Base-by-base conservation (phyloP, 345 rosid genomes). In the Populus tremula region DNA sequence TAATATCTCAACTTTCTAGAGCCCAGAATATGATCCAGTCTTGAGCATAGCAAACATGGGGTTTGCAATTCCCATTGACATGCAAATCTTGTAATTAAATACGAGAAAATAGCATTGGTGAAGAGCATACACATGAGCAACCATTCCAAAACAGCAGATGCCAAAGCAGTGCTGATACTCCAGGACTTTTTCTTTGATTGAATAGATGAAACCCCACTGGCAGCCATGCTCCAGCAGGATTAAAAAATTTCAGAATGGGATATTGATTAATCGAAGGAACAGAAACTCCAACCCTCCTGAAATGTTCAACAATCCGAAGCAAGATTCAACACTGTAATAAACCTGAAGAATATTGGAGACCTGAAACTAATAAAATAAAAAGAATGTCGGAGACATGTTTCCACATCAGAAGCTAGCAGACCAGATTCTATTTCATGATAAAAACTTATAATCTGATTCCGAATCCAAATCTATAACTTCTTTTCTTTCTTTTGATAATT, bases 11-110 rank as follows among this genome's bases (percentile, higher is more conserved):
- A 54, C 75, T 83, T 83, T 78, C 81, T 80, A 23, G 75, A 84
- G 63, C 93, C 92, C 2, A 92, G 77, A 69, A 96, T 84, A 75
- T 89, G 97, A 86, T 96, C 99, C 33, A 96, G 97, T 71, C 92
- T 88, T 21, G 98, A 91, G 84, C 99, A 96, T 29, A 93, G 84
- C 54, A 92, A 76, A 68, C 99, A 96, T 0, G 97, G 98, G 16
- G 87, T 76, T 70, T 87, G 96, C 82, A 96, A 83, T 31, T 88
- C 69, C 2, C 88, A 90, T 76, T 76, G 78, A 66, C 69, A 79
- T 31, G 98, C 92, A 77, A 93, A 94, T 84, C 74, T 88, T n/a
- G 92, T 85, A 73, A 91, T 89, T 33, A 90, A 61, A 78, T 83
- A 94, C 1, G 97, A 84, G 78, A 90, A 83, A 31, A 88, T 71